These are phyloP conservation scores for Suillus luteus DNA, from an alignment of 768 basidiomycete genomes.

Conservation along the genomic window DNA sequence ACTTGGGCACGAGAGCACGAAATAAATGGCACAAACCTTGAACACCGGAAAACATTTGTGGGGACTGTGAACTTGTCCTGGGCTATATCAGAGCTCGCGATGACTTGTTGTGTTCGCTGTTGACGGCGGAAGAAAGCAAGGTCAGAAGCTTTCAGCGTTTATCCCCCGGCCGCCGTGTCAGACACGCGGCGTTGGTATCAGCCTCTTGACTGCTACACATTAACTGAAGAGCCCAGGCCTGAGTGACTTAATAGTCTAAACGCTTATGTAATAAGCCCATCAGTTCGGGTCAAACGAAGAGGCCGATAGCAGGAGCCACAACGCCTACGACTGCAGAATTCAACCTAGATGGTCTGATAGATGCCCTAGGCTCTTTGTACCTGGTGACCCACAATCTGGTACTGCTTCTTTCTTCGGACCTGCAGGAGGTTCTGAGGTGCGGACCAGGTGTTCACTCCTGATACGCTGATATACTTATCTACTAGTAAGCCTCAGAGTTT, in stretches of 20 bases:
- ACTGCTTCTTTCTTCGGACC: conserved; percentile 44
- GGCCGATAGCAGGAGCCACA: conserved; percentile 31
- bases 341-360: conserved; percentile 28
- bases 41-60: conserved; percentile 50
- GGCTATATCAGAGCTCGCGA: conserved; percentile 25
- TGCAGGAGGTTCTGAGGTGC: conserved; percentile 52
- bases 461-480: conserved; percentile 11
- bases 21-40: conserved; percentile 46
- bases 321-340: conserved; percentile 14
- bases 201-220: no score
- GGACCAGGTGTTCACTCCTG: conserved; percentile 15
- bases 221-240: no score
- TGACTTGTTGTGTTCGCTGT: conserved; percentile 22
- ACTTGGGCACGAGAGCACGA: conserved; percentile 23
- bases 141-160: no score
- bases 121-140: conserved; percentile 32
- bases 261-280: no score
- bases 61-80: conserved; percentile 59
- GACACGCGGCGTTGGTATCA: no score
- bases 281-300: conserved; percentile 25
- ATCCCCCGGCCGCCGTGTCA: no score
- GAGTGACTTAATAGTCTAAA: no score
- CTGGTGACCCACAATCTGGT: conserved; percentile 26
- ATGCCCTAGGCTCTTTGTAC: conserved; percentile 47
- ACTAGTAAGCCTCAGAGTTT: conserved; percentile 40